A percentile compares a stretch with the other conserved stretches of the same genome.
phyloP scores from a whole-genome alignment of 441 rosid genomes.

The Omphalea diandra region DNA sequence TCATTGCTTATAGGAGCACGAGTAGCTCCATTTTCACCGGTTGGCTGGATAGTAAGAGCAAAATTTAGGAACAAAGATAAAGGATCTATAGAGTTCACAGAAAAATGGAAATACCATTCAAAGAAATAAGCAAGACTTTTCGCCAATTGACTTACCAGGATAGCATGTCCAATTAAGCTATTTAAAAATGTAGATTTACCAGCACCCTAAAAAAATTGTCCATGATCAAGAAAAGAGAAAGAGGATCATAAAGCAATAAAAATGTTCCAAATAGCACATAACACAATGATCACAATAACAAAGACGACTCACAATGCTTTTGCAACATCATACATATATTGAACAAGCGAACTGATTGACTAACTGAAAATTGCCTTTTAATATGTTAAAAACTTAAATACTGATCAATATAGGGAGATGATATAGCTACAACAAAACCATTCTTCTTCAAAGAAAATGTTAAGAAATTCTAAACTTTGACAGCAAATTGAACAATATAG shows the following conservation, averaged over 20 bases:
- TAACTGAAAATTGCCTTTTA: too few species aligned
- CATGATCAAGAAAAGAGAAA: not conserved
- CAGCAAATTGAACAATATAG: too few species aligned
- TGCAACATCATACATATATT: too few species aligned
- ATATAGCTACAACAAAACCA: too few species aligned
- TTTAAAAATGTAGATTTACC: slow-evolving; percentile 88
- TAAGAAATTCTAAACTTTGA: too few species aligned
- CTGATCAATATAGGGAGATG: too few species aligned
- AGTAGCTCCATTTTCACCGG: slow-evolving; percentile 96
- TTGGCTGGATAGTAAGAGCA: slow-evolving; percentile 45
- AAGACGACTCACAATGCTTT: too few species aligned
- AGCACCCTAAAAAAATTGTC: slow-evolving; percentile 59
- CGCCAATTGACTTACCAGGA: slow-evolving; percentile 59
- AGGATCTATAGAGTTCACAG: slow-evolving; percentile 4
- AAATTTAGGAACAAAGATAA: slow-evolving; percentile 4
- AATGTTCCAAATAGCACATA: not conserved
- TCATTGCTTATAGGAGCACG: slow-evolving; percentile 82
- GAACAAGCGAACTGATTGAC: too few species aligned
- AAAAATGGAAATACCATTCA: slow-evolving; percentile 16
- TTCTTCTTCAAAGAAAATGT: too few species aligned
- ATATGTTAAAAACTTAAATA: too few species aligned
- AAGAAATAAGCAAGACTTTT: not conserved
- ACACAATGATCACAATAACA: not conserved
- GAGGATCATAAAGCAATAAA: not conserved
- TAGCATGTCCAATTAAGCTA: slow-evolving; percentile 89